A percentile compares a stretch with the other conserved stretches of the same genome.
These are phyloP conservation scores for Candida adriatica DNA, from an alignment of 805 yeast species.

Conservation along the genomic window DNA sequence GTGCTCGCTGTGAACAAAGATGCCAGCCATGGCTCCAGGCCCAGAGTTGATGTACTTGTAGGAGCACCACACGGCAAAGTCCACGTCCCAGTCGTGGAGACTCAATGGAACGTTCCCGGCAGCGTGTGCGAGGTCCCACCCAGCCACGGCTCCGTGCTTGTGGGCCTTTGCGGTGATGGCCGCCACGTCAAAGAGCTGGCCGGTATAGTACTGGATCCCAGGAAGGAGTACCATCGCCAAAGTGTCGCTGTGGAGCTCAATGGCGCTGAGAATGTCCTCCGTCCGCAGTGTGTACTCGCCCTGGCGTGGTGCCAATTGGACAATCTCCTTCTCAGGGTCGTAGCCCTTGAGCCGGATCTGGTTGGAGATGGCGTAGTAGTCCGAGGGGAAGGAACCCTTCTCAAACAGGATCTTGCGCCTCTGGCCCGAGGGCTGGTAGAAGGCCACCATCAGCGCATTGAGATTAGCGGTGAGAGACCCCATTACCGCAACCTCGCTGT, in stretches of 20 bases:
- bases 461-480: constrained; percentile 79
- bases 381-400: constrained; percentile 87
- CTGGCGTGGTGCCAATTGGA: constrained; percentile 56
- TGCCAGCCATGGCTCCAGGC: constrained; percentile 90
- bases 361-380: constrained; percentile 76
- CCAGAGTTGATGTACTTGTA: constrained; percentile 90
- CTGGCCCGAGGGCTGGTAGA: constrained; percentile 58
- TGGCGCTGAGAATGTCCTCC: constrained; percentile 49
- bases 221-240: constrained; percentile 74
- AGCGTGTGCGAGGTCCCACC: constrained; percentile 97
- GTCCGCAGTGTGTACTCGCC: constrained; percentile 55
- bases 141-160: constrained; percentile 46
- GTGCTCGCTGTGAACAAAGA: constrained; percentile 59
- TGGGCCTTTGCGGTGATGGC: constrained; percentile 64
- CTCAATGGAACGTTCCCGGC: constrained; percentile 76
- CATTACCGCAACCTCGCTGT: constrained; percentile 80
- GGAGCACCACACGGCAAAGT: constrained; percentile 93
- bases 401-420: constrained; percentile 75
- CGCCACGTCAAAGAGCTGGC: constrained; percentile 75
- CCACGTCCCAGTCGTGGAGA: constrained; percentile 85
- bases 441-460: constrained; percentile 65
- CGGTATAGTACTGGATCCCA: constrained; percentile 89
- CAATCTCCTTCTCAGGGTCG: constrained; percentile 42
- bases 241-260: constrained; percentile 50
- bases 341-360: constrained; percentile 58